phyloP scores from a whole-genome alignment of 495 filamentous ascomycete genomes.

The Tuber calosporum region DNA sequence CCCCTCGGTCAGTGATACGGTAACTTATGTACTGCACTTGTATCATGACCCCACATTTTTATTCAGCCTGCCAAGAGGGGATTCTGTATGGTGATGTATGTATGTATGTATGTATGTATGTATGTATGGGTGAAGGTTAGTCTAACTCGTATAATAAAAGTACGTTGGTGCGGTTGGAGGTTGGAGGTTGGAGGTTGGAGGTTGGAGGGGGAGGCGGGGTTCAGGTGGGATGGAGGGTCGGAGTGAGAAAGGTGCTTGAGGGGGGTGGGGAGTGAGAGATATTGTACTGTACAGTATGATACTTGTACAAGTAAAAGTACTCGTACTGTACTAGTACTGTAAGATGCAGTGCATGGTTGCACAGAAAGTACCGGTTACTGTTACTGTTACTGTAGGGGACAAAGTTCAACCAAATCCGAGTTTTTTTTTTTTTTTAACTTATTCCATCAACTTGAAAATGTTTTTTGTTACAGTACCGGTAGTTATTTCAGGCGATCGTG shows the following conservation, averaged over 20 bases:
- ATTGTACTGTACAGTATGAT: no score
- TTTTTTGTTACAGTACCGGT: neutral
- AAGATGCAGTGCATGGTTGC: no score
- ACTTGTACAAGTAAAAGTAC: no score
- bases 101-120: no score
- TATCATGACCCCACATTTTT: neutral
- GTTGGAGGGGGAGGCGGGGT: neutral
- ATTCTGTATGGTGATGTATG: neutral
- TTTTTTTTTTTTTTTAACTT: no score
- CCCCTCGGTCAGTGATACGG: neutral
- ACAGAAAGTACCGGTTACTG: no score
- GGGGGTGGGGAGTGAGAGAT: neutral
- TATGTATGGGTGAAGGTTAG: neutral
- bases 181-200: no score
- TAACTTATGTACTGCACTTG: neutral
- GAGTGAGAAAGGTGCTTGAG: neutral
- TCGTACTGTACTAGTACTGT: no score
- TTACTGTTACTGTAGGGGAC: neutral
- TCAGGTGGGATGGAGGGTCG: neutral
- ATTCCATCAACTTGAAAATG: neutral
- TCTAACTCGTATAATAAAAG: no score
- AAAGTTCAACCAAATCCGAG: neutral
- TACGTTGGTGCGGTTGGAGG: neutral
- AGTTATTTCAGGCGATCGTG: neutral
- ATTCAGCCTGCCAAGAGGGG: neutral